These are phyloP conservation scores for Agrocybe praecox DNA, from an alignment of 768 basidiomycete species.

Conservation along the genomic window DNA sequence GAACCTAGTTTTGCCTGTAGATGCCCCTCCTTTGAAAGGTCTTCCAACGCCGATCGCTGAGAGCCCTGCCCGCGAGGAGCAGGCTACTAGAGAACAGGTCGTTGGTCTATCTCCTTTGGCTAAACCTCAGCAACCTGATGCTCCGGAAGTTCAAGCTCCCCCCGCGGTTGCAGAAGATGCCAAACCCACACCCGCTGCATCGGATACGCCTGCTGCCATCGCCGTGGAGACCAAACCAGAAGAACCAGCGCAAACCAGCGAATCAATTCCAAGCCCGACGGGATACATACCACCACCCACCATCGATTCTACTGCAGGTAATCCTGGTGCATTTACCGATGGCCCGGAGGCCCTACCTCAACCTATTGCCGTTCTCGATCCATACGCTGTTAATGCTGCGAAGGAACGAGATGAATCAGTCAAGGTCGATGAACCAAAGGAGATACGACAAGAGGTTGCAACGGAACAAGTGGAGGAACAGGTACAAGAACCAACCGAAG, in stretches of 20 bases:
- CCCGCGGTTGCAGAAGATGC: constrained; percentile 1
- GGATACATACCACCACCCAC: constrained; percentile 41
- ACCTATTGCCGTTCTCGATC: constrained; percentile 18
- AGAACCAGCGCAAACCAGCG: constrained; percentile 11
- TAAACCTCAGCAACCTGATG: constrained; percentile 25
- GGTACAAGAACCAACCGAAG: background rate
- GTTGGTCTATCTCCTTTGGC: constrained; percentile 46
- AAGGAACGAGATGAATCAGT: background rate
- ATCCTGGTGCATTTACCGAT: constrained; percentile 54
- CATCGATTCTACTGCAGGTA: constrained; percentile 39
- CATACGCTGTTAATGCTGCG: constrained; percentile 11
- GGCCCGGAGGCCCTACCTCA: constrained; percentile 49
- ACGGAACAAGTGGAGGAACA: no score
- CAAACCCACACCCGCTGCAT: background rate
- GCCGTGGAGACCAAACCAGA: background rate
- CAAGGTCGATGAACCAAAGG: background rate
- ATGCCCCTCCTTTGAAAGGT: constrained; percentile 21
- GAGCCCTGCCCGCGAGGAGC: constrained; percentile 63
- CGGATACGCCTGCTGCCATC: constrained; percentile 9
- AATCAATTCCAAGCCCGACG: constrained; percentile 20
- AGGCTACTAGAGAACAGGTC: constrained; percentile 24
- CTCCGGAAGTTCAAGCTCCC: background rate
- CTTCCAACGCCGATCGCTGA: constrained; percentile 70
- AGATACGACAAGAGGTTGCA: no score
- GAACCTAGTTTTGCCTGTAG: constrained; percentile 4